A percentile compares a stretch with the other conserved stretches of the same genome.
Evolutionary conservation across 1,284 basidiomycete genomes (phyloP).

Genomic region (Cryptococcus jaspeensis): DNA sequence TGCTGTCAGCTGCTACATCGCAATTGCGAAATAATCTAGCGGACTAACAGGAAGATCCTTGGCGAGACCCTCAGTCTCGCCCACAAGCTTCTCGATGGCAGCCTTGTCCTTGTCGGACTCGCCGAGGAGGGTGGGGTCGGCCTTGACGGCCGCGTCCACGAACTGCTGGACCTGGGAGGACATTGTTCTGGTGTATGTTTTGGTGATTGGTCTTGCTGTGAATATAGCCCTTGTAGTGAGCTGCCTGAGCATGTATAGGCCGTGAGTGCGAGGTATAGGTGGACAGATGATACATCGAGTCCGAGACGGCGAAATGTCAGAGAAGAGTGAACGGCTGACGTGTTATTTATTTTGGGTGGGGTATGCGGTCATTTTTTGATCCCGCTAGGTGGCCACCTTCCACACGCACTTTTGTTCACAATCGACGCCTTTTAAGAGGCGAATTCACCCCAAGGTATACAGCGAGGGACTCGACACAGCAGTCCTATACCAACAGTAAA

Average conservation of each 20-base stretch:
- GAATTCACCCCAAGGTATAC: no score
- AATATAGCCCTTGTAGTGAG: conserved; percentile 6
- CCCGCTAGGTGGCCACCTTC: neutral
- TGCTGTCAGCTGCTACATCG: neutral
- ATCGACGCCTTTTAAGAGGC: no score
- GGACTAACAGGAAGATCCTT: conserved; percentile 44
- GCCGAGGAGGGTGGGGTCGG: conserved; percentile 43
- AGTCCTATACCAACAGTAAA: conserved; percentile 12
- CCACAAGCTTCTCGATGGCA: conserved; percentile 34
- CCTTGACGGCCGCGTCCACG: conserved; percentile 41
- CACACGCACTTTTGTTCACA: neutral
- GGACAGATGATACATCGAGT: neutral
- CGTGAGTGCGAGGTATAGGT: neutral
- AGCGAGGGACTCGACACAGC: no score
- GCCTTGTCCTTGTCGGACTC: conserved; percentile 41
- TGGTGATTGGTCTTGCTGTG: neutral
- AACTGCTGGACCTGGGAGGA: conserved; percentile 37
- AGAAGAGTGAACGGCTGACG: neutral
- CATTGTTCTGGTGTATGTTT: conserved; percentile 25
- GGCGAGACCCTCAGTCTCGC: conserved; percentile 37
- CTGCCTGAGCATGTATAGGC: conserved; percentile 6
- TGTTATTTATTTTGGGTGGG: neutral
- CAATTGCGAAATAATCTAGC: neutral
- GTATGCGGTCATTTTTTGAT: neutral
- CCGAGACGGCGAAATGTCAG: neutral